Conservation (phyloP, 2,329 filamentous ascomycete species). For the Acrodontium crateriforme region DNA sequence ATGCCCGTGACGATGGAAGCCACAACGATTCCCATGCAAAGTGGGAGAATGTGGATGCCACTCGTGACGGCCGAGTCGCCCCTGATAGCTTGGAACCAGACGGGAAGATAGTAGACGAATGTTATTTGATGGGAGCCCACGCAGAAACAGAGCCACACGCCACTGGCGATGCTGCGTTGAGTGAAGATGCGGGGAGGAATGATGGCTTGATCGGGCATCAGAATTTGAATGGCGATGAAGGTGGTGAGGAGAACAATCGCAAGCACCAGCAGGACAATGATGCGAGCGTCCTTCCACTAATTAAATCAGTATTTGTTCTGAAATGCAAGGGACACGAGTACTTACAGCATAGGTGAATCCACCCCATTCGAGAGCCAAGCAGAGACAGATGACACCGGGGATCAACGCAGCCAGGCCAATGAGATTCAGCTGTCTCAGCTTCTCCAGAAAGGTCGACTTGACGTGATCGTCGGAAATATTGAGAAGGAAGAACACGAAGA, state of each 20-base stretch:
- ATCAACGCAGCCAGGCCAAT: conserved; percentile 33
- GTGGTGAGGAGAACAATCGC: conserved; percentile 28
- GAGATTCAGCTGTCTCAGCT: conserved; percentile 34
- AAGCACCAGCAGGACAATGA: conserved; percentile 34
- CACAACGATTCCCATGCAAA: conserved; percentile 32
- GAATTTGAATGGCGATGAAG: conserved; percentile 31
- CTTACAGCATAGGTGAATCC: conserved; percentile 28
- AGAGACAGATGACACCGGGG: conserved; percentile 33
- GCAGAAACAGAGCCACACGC: conserved; percentile 25
- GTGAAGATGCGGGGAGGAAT: conserved; percentile 33
- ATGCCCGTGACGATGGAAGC: conserved; percentile 28
- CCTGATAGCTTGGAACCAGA: conserved; percentile 38
- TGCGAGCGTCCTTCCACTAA: conserved; percentile 28
- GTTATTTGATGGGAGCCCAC: conserved; percentile 32
- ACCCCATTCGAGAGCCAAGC: conserved; percentile 39
- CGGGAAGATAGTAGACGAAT: conserved; percentile 30
- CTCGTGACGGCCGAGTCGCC: conserved; percentile 31
- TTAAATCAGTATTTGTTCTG: not conserved
- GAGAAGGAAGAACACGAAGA: conserved; percentile 17
- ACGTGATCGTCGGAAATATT: conserved; percentile 20
- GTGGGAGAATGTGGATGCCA: conserved; percentile 35
- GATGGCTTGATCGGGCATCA: conserved; percentile 29
- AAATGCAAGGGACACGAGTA: not conserved
- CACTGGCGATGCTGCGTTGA: conserved; percentile 30
- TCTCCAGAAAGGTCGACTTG: conserved; percentile 23